These are phyloP conservation scores for Monosporascus ibericus DNA, from an alignment of 2,329 filamentous ascomycete species.

Conservation along the genomic window DNA sequence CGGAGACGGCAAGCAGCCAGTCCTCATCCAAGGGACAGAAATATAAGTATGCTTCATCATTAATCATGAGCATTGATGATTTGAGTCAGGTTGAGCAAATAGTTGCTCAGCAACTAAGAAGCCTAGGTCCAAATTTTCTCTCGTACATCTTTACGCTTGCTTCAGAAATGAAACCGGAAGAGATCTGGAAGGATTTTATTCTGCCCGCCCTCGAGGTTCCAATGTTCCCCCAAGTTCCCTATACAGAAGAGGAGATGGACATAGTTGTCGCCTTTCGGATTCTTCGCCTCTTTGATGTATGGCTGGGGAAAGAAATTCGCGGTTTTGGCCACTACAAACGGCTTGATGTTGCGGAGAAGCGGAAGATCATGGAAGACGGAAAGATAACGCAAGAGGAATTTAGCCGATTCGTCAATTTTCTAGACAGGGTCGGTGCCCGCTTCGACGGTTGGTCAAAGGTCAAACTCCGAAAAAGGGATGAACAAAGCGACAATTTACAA, in stretches of 20 bases:
- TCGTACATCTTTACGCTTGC: constrained; percentile 19
- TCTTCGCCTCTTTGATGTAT: constrained; percentile 19
- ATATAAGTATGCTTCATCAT: background rate
- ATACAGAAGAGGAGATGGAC: constrained; percentile 7
- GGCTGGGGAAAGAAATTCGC: constrained; percentile 5
- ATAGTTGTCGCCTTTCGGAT: constrained; percentile 12
- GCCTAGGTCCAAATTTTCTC: constrained; percentile 12
- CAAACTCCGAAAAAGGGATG: background rate
- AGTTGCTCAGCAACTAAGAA: constrained; percentile 23
- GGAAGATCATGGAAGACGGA: constrained; percentile 6
- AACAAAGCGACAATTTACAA: background rate
- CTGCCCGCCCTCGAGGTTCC: constrained; percentile 9
- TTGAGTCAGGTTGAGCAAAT: constrained; percentile 12
- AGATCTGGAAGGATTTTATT: constrained; percentile 25
- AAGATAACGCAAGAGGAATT: constrained; percentile 4
- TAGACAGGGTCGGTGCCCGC: constrained; percentile 18
- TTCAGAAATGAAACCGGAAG: constrained; percentile 1
- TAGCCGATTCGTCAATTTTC: constrained; percentile 13
- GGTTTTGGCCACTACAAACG: constrained; percentile 12
- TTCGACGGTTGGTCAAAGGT: constrained; percentile 9
- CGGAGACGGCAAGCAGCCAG: background rate
- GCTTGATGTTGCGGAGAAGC: constrained; percentile 7
- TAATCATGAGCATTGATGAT: constrained; percentile 18
- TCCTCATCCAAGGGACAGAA: background rate
- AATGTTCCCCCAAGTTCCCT: constrained; percentile 11